Conservation (phyloP, 2,329 filamentous ascomycete species). For the Epichloe glyceriae region DNA sequence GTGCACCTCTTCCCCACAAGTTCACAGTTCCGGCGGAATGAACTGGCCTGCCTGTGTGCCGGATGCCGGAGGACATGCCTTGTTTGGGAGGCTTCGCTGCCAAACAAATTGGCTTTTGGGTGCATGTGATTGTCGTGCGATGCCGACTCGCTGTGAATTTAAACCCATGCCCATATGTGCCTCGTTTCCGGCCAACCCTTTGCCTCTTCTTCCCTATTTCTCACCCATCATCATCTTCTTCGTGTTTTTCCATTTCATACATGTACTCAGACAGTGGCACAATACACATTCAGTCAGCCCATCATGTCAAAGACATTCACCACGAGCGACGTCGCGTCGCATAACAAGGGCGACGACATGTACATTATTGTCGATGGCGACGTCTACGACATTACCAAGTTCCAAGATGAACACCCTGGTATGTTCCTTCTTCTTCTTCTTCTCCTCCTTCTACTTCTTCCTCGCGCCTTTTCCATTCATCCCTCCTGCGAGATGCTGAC, state of each 20-base stretch:
- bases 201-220: background rate
- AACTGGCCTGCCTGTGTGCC: background rate
- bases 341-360: slow-evolving; percentile 76
- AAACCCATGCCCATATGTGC: background rate
- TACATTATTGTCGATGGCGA: slow-evolving; percentile 91
- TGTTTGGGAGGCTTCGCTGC: background rate
- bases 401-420: slow-evolving; percentile 77
- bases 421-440: slow-evolving; percentile 16
- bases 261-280: background rate
- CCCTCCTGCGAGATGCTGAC: background rate
- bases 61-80: background rate
- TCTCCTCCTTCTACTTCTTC: background rate
- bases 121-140: slow-evolving; percentile 2
- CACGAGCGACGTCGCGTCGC: slow-evolving; percentile 72
- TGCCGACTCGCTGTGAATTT: slow-evolving; percentile 2
- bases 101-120: background rate
- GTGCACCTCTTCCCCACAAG: background rate
- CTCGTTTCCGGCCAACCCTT: background rate
- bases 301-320: slow-evolving; percentile 83
- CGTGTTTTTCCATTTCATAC: background rate
- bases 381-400: slow-evolving; percentile 88
- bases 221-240: background rate
- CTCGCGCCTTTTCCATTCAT: background rate
- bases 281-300: background rate
- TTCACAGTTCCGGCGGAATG: background rate